These are phyloP conservation scores for Talaromyces rugulosus DNA, from an alignment of 2,329 filamentous ascomycete genomes.

Conservation along the genomic window DNA sequence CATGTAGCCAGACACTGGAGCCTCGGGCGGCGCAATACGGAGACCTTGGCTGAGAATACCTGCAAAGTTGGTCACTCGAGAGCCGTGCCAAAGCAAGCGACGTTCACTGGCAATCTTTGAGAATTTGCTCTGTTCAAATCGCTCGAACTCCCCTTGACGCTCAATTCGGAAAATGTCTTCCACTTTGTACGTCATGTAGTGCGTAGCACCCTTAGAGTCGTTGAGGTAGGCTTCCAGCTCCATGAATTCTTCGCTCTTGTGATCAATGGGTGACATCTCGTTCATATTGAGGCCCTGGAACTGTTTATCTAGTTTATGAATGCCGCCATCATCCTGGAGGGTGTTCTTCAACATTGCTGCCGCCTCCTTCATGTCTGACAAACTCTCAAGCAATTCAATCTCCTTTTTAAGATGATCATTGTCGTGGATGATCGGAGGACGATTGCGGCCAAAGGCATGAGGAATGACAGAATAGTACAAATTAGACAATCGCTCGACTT, in stretches of 20 bases:
- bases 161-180: constrained; percentile 80
- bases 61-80: constrained; percentile 75
- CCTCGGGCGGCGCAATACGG: constrained; percentile 76
- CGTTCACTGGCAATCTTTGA: constrained; percentile 55
- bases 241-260: constrained; percentile 53
- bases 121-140: constrained; percentile 59
- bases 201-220: constrained; percentile 64
- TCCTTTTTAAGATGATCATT: constrained; percentile 64
- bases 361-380: constrained; percentile 82
- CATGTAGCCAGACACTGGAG: constrained; percentile 77
- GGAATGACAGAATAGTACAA: constrained; percentile 78
- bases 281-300: constrained; percentile 67
- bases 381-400: constrained; percentile 72
- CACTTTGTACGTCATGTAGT: constrained; percentile 45
- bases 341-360: constrained; percentile 70
- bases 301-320: constrained; percentile 67
- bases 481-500: constrained; percentile 65
- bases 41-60: constrained; percentile 84
- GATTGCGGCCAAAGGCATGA: constrained; percentile 70
- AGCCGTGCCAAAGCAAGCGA: constrained; percentile 83
- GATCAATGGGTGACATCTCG: constrained; percentile 63
- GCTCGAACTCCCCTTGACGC: constrained; percentile 65
- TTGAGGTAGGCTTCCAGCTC: constrained; percentile 64
- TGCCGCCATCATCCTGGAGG: constrained; percentile 44
- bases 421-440: constrained; percentile 63